Evolutionary conservation across 371 early-diverging fungal genomes (phyloP), one percentile per base, ranked within the genome.

Genomic region (Coemansia sp.): DNA sequence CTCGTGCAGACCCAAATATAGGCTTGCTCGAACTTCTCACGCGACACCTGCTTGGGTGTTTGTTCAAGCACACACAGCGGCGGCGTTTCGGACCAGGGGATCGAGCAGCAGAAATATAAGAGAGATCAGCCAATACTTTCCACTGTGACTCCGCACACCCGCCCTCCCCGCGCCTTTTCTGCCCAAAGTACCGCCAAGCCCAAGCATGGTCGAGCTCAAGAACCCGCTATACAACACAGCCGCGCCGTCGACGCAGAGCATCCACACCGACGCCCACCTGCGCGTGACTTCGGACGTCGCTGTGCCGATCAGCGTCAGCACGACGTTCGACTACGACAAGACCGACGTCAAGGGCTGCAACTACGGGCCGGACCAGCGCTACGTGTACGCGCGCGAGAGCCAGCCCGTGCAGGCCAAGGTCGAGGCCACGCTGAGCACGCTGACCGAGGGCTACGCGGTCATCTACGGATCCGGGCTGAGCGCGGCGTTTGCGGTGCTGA

Each of bases 401-500:
- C 94, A 94, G 68, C 96, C 97, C 31, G 92, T 88, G 54, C 86
- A 93, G 59, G 79, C 82, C 41, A 83, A 84, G 61, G 90, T 94
- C 77, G 98, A 98, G 78, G 81, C 83, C 20, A 93, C 93, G 34
- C 86, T 98, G 14, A 93, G 95, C 51, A 84, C 92, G 4, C 77
- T 95, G 43, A 92, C 93, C 74, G 83, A 87, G 59, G 96, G 84
- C 68, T 84, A 89, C 68, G 94, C 91, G 62, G 83, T 95, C 50
- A 91, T 94, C 10, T 95, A 93, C 77, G 85, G 93, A 20, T 93
- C 94, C 7, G 97, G 98, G 11, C 91, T 94, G 10, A 88, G 90
- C n/a, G 87, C 91, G 8, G 91, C 95, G 14, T 90, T 93, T 3
- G 86, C 95, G 55, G 87, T 96, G 43, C 78, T 92, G 54, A 80